A percentile compares a stretch with the other conserved stretches of the same genome.
Evolutionary conservation across 1,139 yeast species (phyloP).

Genomic region (Yamadazyma dushanensis): DNA sequence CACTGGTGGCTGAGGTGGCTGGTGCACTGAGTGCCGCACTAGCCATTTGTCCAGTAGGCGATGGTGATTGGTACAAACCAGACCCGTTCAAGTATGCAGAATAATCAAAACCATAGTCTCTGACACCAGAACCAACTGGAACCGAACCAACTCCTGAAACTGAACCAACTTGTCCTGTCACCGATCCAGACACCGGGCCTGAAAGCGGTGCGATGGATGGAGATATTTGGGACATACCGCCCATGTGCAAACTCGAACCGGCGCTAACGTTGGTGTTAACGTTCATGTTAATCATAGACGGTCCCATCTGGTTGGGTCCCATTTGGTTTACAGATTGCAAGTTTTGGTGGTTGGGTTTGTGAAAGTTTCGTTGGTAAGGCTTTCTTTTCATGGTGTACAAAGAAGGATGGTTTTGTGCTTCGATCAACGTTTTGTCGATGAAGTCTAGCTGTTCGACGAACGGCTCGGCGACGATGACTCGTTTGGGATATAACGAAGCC

Average conservation of each 20-base stretch:
- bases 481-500: constrained; percentile 20
- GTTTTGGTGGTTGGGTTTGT: neutral
- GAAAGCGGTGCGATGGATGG: no score
- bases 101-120: neutral
- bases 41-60: no score
- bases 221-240: no score
- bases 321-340: neutral
- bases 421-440: constrained; percentile 32
- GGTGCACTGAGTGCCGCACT: no score
- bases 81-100: constrained; percentile 1
- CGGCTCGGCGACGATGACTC: constrained; percentile 29
- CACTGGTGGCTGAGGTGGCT: neutral
- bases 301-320: neutral
- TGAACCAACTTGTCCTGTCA: no score
- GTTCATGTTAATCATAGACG: no score
- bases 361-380: constrained; percentile 2
- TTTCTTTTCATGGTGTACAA: constrained; percentile 12
- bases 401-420: constrained; percentile 33
- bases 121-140: neutral
- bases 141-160: neutral
- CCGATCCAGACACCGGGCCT: neutral
- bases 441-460: constrained; percentile 34
- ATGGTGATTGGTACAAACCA: constrained; percentile 2
- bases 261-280: no score
- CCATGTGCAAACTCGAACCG: no score